Conservation (phyloP, 2,329 filamentous ascomycete genomes). For the Microcyclospora pomicola region DNA sequence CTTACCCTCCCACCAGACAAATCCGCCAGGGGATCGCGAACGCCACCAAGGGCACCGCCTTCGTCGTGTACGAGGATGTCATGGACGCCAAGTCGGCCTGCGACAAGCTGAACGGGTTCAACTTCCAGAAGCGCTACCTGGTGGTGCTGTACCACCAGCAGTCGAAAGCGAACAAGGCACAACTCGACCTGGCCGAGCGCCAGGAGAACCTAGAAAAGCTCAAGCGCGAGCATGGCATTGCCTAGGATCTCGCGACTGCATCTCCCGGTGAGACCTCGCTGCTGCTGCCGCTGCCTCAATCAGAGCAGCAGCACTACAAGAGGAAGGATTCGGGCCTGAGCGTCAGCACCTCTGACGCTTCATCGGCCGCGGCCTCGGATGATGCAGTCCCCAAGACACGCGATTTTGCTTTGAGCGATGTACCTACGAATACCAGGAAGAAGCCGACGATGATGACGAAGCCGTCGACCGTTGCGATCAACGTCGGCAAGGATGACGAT, state of each 20-base stretch:
- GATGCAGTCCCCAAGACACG: constrained; percentile 14
- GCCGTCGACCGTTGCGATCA: constrained; percentile 6
- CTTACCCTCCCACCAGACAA: constrained; percentile 47
- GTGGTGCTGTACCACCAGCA: constrained; percentile 72
- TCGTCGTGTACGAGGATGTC: constrained; percentile 98
- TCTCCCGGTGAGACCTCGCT: constrained; percentile 13
- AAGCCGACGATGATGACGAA: constrained; percentile 3
- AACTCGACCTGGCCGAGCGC: constrained; percentile 66
- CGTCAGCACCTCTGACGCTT: constrained; percentile 3
- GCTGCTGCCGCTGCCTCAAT: not conserved
- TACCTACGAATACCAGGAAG: constrained; percentile 4
- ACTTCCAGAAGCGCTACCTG: constrained; percentile 98
- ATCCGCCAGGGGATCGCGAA: constrained; percentile 95
- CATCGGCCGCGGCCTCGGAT: constrained; percentile 1
- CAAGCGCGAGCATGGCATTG: constrained; percentile 95
- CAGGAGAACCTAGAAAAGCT: constrained; percentile 96
- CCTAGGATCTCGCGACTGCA: constrained; percentile 44
- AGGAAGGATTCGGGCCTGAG: constrained; percentile 19
- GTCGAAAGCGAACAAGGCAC: constrained; percentile 64
- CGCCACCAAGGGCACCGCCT: constrained; percentile 96
- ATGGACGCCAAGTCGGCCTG: constrained; percentile 97
- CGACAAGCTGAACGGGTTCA: constrained; percentile 99
- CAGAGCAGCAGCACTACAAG: constrained; percentile 3
- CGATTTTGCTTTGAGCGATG: constrained; percentile 13
- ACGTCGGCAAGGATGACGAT: constrained; percentile 9